Evolutionary conservation across 139 green algal genomes (phyloP).

Genomic region (Tetradesmus obliquus): DNA sequence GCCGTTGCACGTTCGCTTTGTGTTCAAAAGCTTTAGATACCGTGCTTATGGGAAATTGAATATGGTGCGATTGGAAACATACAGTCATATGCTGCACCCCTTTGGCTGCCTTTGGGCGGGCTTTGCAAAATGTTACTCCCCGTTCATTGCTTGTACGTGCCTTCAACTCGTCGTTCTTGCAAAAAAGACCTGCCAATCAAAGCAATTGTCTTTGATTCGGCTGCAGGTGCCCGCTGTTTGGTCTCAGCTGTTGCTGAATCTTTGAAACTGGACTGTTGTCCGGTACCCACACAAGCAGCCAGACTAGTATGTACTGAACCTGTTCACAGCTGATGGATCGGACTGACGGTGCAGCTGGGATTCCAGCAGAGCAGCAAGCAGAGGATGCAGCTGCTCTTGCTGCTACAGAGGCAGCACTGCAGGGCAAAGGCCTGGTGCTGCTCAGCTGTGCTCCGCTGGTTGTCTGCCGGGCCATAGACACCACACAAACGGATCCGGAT

Average conservation of each 20-base stretch:
- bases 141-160: too few species aligned
- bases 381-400: background rate
- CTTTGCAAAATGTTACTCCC: background rate
- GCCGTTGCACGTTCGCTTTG: background rate
- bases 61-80: background rate
- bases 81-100: background rate
- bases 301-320: background rate
- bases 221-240: too few species aligned
- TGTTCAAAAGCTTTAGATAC: background rate
- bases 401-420: background rate
- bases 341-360: background rate
- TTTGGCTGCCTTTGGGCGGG: background rate
- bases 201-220: too few species aligned
- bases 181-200: too few species aligned
- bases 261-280: background rate
- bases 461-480: constrained; percentile 6
- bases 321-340: background rate
- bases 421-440: background rate
- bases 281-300: background rate
- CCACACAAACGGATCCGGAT: background rate
- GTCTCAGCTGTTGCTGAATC: background rate
- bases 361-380: background rate
- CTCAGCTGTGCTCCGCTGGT: background rate
- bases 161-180: too few species aligned
- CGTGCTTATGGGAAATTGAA: background rate